These are phyloP conservation scores for Penicillium sp. DNA, from an alignment of 2,329 filamentous ascomycete species.

Conservation along the genomic window DNA sequence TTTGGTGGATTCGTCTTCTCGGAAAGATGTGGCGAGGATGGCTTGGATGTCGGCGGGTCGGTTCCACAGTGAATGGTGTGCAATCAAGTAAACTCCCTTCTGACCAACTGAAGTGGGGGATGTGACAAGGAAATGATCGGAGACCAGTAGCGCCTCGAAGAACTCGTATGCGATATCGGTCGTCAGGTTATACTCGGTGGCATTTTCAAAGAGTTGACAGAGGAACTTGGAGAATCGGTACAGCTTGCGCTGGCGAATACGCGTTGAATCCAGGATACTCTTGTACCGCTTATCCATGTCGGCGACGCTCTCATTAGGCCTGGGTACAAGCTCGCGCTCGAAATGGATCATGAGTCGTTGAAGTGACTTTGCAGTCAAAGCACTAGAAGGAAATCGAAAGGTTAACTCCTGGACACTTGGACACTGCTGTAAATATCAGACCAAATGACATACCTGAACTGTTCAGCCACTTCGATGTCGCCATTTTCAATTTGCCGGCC, in stretches of 20 bases:
- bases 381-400: constrained; percentile 46
- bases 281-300: constrained; percentile 99
- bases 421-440: background rate
- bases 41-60: constrained; percentile 80
- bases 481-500: constrained; percentile 89
- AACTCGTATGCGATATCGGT: constrained; percentile 72
- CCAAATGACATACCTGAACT: constrained; percentile 67
- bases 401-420: constrained; percentile 27
- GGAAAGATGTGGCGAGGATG: constrained; percentile 78
- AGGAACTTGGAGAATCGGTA: constrained; percentile 92
- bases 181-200: constrained; percentile 86
- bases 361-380: constrained; percentile 88
- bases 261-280: constrained; percentile 89
- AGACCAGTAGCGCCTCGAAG: constrained; percentile 76
- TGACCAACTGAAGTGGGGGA: constrained; percentile 66
- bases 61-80: constrained; percentile 74
- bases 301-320: constrained; percentile 76
- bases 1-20: constrained; percentile 68
- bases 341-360: constrained; percentile 87
- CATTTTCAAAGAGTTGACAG: constrained; percentile 93
- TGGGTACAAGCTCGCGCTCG: constrained; percentile 82
- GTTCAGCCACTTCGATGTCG: constrained; percentile 94
- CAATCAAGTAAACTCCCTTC: constrained; percentile 79
- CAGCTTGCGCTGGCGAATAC: constrained; percentile 91
- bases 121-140: constrained; percentile 85